Conservation (phyloP, 306 rosid species). For the Acacia acuminata region DNA sequence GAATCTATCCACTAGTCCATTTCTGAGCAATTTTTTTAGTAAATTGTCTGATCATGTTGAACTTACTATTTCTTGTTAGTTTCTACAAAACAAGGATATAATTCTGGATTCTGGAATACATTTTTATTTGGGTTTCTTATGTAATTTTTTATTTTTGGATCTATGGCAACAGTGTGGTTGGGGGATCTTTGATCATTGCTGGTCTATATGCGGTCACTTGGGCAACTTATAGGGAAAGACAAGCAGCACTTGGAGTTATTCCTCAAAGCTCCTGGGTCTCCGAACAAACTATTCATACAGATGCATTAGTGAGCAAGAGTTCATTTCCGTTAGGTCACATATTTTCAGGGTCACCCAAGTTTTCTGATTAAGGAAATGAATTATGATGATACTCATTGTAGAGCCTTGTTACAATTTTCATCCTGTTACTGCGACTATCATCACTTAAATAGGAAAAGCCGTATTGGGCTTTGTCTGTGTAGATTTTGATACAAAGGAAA, state of each 20-base stretch:
- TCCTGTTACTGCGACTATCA: not conserved
- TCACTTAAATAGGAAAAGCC: constrained; percentile 5
- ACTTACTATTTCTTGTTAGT: not conserved
- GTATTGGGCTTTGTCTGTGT: not conserved
- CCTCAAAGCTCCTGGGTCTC: constrained; percentile 52
- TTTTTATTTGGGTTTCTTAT: constrained; percentile 30
- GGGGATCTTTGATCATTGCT: constrained; percentile 75
- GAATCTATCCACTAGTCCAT: not conserved
- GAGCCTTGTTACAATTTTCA: constrained; percentile 23
- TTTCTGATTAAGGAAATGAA: constrained; percentile 56
- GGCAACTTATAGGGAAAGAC: constrained; percentile 81
- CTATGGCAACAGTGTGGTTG: constrained; percentile 63
- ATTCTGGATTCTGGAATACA: constrained; percentile 12
- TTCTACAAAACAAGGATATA: not conserved
- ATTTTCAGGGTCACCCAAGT: constrained; percentile 64
- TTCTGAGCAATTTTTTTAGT: not conserved
- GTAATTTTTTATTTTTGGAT: constrained; percentile 28
- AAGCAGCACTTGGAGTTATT: constrained; percentile 45
- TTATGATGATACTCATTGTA: constrained; percentile 22
- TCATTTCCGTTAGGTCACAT: constrained; percentile 56
- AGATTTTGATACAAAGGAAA: not conserved
- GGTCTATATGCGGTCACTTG: constrained; percentile 90
- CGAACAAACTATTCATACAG: constrained; percentile 53
- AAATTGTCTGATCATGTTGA: constrained; percentile 5
- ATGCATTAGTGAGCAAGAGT: constrained; percentile 36